phyloP scores from a whole-genome alignment of 2,329 filamentous ascomycete species.

The Trichoderma sp. region DNA sequence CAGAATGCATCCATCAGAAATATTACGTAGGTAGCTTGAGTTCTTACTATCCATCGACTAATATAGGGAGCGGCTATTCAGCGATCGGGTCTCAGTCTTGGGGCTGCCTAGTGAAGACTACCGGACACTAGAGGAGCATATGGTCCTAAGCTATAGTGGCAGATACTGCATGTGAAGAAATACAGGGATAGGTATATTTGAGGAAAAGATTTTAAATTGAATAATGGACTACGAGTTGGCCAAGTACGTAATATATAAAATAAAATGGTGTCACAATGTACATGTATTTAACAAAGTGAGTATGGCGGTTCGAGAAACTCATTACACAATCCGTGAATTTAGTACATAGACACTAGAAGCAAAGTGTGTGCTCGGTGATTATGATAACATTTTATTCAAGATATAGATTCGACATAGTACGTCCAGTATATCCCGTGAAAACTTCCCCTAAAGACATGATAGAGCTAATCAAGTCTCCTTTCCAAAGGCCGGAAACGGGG shows the following conservation, averaged over 20 bases:
- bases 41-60: background rate
- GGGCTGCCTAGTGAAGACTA: background rate
- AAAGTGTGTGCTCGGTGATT: background rate
- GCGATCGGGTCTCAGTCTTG: background rate
- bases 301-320: too few species aligned
- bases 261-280: too few species aligned
- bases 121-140: background rate
- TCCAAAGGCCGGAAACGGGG: conserved; percentile 11
- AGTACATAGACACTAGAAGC: background rate
- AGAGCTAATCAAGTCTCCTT: background rate
- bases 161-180: too few species aligned
- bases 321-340: background rate
- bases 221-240: too few species aligned
- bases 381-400: background rate
- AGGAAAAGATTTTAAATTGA: too few species aligned
- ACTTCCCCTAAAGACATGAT: background rate
- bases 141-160: too few species aligned
- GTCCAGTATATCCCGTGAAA: background rate
- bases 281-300: too few species aligned
- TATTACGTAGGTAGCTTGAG: background rate
- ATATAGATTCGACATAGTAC: too few species aligned
- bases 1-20: background rate
- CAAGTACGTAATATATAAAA: too few species aligned
- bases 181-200: too few species aligned
- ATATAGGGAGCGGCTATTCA: background rate